phyloP scores from a whole-genome alignment of 495 filamentous ascomycete species.

The Penicillium lagena region DNA sequence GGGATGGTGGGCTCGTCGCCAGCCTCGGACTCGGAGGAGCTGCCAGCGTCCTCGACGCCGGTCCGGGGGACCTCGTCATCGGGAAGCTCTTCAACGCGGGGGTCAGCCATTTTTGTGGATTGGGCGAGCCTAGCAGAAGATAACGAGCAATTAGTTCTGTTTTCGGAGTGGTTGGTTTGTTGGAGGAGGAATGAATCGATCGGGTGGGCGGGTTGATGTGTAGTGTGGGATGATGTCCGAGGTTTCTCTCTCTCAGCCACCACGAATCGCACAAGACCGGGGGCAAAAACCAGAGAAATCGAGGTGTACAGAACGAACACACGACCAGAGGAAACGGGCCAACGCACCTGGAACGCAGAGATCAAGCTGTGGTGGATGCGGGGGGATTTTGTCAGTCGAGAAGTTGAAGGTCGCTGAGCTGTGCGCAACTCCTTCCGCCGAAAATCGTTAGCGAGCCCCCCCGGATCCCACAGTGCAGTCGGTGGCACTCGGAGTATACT shows the following conservation, averaged over 20 bases:
- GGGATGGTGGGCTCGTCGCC: constrained; percentile 70
- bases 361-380: constrained; percentile 31
- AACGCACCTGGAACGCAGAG: constrained; percentile 35
- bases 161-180: no score
- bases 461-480: constrained; percentile 23
- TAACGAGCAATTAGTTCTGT: neutral
- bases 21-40: constrained; percentile 70
- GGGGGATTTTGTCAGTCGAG: constrained; percentile 34
- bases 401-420: constrained; percentile 36
- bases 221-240: constrained; percentile 2
- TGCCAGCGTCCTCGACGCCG: constrained; percentile 71
- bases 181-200: constrained; percentile 7
- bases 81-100: constrained; percentile 93
- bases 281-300: constrained; percentile 18
- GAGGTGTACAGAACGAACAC: constrained; percentile 15
- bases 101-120: constrained; percentile 76
- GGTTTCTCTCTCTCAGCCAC: neutral
- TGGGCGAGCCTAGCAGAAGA: constrained; percentile 23
- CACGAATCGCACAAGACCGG: constrained; percentile 22
- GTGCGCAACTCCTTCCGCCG: constrained; percentile 38
- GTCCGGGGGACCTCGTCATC: constrained; percentile 76
- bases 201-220: constrained; percentile 1
- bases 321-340: constrained; percentile 4
- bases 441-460: constrained; percentile 46
- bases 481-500: no score